Percentiles rank a stretch among this genome's conserved stretches.
Evolutionary conservation across 768 basidiomycete species (phyloP).

Genomic region (Leccinum disarticulatum): DNA sequence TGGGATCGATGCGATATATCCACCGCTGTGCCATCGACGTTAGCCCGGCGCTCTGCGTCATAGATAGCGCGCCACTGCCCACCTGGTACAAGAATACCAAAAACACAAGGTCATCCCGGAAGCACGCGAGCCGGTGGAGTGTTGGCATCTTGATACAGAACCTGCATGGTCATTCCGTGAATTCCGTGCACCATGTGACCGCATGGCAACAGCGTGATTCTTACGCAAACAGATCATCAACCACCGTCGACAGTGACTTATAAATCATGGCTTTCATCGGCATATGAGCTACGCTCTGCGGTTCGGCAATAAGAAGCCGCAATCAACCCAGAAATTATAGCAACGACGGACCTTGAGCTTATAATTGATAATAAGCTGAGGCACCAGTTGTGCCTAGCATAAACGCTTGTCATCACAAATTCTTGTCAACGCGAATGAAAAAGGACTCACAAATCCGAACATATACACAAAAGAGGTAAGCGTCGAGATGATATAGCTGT

Average conservation of each 20-base stretch:
- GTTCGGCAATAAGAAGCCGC: slow-evolving; percentile 6
- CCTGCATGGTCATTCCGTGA: slow-evolving; percentile 39
- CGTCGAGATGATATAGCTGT: slow-evolving; percentile 92
- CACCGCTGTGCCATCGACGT: slow-evolving; percentile 60
- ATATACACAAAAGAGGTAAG: slow-evolving; percentile 92
- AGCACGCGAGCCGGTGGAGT: slow-evolving; percentile 87
- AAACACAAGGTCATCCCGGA: slow-evolving; percentile 90
- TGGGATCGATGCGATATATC: slow-evolving; percentile 96
- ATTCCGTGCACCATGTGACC: slow-evolving; percentile 12
- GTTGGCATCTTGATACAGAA: slow-evolving; percentile 98
- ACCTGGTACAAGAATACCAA: slow-evolving; percentile 92
- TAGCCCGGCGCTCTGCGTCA: slow-evolving; percentile 5
- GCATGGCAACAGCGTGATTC: slow-evolving; percentile 29
- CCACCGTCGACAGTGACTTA: slow-evolving; percentile 86
- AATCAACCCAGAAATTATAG: slow-evolving; percentile 7
- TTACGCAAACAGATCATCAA: slow-evolving; percentile 92
- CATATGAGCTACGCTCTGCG: slow-evolving; percentile 93
- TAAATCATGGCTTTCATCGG: slow-evolving; percentile 99
- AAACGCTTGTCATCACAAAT: slow-evolving; percentile 16
- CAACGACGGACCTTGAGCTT: slow-evolving; percentile 74
- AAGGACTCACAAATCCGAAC: slow-evolving; percentile 90
- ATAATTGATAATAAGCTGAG: slow-evolving; percentile 94
- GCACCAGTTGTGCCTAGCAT: slow-evolving; percentile 75
- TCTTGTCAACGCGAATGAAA: neutral
- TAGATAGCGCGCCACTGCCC: slow-evolving; percentile 28